Evolutionary conservation across 1,284 basidiomycete species (phyloP).

Genomic region (Puccinia novopanici): DNA sequence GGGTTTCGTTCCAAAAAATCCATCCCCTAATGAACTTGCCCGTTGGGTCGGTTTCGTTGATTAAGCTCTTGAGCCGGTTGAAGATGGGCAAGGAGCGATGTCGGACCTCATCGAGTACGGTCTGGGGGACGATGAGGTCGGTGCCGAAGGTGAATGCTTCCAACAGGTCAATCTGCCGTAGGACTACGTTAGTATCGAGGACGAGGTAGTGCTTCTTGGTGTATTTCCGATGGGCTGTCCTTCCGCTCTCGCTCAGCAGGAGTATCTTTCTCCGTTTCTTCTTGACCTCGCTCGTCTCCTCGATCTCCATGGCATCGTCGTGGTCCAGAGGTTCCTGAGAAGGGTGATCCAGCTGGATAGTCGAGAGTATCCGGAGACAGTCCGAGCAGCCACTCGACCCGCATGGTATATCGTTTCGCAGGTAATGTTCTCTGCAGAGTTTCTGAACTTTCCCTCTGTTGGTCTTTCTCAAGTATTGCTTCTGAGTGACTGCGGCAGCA

Average conservation of each 20-base stretch:
- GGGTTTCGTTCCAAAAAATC: constrained; percentile 44
- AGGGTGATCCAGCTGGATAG: constrained; percentile 54
- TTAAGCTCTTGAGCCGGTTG: constrained; percentile 80
- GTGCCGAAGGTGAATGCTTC: constrained; percentile 67
- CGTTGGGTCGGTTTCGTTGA: constrained; percentile 72
- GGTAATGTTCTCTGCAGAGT: constrained; percentile 80
- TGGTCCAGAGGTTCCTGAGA: constrained; percentile 2
- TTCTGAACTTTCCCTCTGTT: constrained; percentile 91
- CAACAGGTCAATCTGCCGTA: constrained; percentile 85
- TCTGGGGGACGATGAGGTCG: constrained; percentile 82
- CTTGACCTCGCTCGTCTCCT: constrained; percentile 61
- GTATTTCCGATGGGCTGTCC: constrained; percentile 52
- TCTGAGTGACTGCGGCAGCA: constrained; percentile 46
- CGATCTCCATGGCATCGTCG: constrained; percentile 18
- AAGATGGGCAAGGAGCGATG: constrained; percentile 90
- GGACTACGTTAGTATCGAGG: constrained; percentile 92
- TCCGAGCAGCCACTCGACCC: constrained; percentile 72
- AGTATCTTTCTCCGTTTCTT: constrained; percentile 60
- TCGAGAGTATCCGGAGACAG: constrained; percentile 64
- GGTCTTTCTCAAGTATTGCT: constrained; percentile 69
- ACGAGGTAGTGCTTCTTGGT: constrained; percentile 71
- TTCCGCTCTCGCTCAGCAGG: constrained; percentile 53
- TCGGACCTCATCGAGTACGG: constrained; percentile 91
- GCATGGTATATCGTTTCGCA: constrained; percentile 89
- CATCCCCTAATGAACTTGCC: constrained; percentile 58